These are phyloP conservation scores for Yarrowia sp. DNA, from an alignment of 805 yeast species.

Conservation along the genomic window DNA sequence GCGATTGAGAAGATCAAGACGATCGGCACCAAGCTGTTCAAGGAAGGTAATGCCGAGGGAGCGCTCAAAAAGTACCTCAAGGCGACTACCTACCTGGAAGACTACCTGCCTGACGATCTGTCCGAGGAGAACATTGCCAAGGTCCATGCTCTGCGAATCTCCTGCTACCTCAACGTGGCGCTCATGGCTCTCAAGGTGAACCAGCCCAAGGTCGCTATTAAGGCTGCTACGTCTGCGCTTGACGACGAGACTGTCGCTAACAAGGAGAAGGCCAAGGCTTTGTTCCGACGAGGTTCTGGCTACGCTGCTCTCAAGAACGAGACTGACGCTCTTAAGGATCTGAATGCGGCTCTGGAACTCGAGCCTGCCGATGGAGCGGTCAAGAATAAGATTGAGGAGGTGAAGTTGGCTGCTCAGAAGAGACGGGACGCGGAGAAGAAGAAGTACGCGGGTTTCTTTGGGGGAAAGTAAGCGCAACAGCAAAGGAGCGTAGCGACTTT, in stretches of 20 bases:
- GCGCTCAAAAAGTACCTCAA: constrained; percentile 75
- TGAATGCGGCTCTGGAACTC: constrained; percentile 66
- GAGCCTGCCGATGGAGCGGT: constrained; percentile 60
- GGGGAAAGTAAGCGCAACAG: background rate
- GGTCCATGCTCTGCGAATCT: constrained; percentile 57
- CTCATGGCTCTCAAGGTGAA: constrained; percentile 72
- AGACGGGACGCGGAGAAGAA: constrained; percentile 44
- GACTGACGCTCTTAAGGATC: constrained; percentile 70
- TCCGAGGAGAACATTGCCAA: constrained; percentile 58
- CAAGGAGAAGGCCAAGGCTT: constrained; percentile 80
- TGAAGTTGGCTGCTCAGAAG: constrained; percentile 41
- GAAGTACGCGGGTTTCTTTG: constrained; percentile 47
- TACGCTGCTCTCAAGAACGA: constrained; percentile 68
- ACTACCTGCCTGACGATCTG: constrained; percentile 75
- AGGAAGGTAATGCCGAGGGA: constrained; percentile 61
- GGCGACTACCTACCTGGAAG: constrained; percentile 72
- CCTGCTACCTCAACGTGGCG: constrained; percentile 74
- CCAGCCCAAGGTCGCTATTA: constrained; percentile 61
- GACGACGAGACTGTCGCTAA: constrained; percentile 66
- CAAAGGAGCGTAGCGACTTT: background rate
- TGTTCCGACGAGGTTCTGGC: constrained; percentile 84
- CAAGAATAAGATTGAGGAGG: constrained; percentile 44
- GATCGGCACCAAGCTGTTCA: constrained; percentile 80
- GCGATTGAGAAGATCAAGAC: constrained; percentile 73
- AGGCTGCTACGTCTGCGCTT: constrained; percentile 69